These are phyloP conservation scores for Monotropa hypopitys DNA, from an alignment of 179 eudicot species.

Conservation along the genomic window DNA sequence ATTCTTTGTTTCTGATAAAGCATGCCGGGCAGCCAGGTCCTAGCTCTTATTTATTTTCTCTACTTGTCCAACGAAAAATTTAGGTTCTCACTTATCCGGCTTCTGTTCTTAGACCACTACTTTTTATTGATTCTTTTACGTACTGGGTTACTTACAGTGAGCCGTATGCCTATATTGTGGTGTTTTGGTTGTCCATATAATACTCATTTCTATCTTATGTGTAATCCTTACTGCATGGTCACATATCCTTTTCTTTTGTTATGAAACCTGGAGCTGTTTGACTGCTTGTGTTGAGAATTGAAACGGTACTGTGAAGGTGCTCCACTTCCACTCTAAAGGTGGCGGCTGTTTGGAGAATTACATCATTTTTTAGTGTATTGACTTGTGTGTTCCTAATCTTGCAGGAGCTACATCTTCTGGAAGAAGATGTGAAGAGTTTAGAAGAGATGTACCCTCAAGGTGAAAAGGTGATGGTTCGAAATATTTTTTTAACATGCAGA, in stretches of 20 bases:
- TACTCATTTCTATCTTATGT: not conserved
- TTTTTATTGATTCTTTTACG: no score
- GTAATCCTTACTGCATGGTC: not conserved
- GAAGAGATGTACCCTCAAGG: conserved; percentile 99
- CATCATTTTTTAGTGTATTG: not conserved
- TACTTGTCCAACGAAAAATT: not conserved
- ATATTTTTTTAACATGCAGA: conserved; percentile 1
- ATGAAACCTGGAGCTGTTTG: not conserved
- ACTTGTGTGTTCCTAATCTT: conserved; percentile 10
- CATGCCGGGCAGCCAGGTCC: not conserved
- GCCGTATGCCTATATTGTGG: not conserved
- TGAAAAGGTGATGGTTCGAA: conserved; percentile 56
- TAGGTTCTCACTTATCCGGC: no score
- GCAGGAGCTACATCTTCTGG: conserved; percentile 83
- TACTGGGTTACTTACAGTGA: not conserved
- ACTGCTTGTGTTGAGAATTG: not conserved
- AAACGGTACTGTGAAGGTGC: not conserved
- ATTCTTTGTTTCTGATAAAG: not conserved
- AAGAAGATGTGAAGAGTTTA: conserved; percentile 84
- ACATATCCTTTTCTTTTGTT: not conserved
- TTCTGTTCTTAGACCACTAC: no score
- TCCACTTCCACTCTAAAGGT: not conserved
- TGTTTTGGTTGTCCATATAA: not conserved
- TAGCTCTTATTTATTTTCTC: not conserved
- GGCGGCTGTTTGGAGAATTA: not conserved